Evolutionary conservation across 2,329 filamentous ascomycete species (phyloP).

Genomic region (Hirsutella minnesotensis): DNA sequence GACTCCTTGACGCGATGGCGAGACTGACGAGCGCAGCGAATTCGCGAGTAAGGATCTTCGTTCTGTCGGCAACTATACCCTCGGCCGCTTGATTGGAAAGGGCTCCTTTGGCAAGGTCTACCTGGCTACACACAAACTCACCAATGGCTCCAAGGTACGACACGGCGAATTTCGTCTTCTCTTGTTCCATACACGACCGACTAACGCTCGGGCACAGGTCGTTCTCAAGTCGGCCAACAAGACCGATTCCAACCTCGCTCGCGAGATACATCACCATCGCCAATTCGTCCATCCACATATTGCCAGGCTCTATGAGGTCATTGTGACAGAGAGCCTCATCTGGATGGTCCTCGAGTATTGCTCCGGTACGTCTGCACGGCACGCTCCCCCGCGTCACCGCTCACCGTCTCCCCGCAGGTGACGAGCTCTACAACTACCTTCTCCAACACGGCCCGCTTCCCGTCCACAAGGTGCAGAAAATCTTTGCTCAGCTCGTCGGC

Average conservation of each 20-base stretch:
- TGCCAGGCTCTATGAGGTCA: slow-evolving; percentile 90
- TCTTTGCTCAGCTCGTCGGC: slow-evolving; percentile 90
- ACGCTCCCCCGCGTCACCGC: no score
- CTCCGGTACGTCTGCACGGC: slow-evolving; percentile 48
- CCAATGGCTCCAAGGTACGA: slow-evolving; percentile 85
- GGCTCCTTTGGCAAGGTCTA: slow-evolving; percentile 99
- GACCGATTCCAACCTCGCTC: slow-evolving; percentile 86
- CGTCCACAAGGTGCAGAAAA: slow-evolving; percentile 80
- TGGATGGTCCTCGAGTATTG: slow-evolving; percentile 98
- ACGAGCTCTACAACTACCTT: slow-evolving; percentile 95
- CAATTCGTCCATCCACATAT: slow-evolving; percentile 98
- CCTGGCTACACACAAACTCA: slow-evolving; percentile 89
- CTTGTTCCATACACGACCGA: background rate
- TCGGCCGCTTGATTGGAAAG: slow-evolving; percentile 89
- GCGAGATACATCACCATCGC: slow-evolving; percentile 96
- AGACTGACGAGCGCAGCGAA: slow-evolving; percentile 47
- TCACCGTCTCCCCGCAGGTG: slow-evolving; percentile 45
- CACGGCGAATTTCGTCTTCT: background rate
- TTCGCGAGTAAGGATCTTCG: slow-evolving; percentile 86
- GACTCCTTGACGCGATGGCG: background rate
- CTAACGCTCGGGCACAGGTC: slow-evolving; percentile 46
- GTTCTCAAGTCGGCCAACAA: slow-evolving; percentile 98
- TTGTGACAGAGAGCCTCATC: slow-evolving; percentile 87
- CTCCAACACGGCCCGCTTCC: slow-evolving; percentile 76
- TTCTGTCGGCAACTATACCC: slow-evolving; percentile 86